A percentile compares a stretch with the other conserved stretches of the same genome.
phyloP scores from a whole-genome alignment of 1,139 yeast genomes.

The Entelexis sorbosivorans region DNA sequence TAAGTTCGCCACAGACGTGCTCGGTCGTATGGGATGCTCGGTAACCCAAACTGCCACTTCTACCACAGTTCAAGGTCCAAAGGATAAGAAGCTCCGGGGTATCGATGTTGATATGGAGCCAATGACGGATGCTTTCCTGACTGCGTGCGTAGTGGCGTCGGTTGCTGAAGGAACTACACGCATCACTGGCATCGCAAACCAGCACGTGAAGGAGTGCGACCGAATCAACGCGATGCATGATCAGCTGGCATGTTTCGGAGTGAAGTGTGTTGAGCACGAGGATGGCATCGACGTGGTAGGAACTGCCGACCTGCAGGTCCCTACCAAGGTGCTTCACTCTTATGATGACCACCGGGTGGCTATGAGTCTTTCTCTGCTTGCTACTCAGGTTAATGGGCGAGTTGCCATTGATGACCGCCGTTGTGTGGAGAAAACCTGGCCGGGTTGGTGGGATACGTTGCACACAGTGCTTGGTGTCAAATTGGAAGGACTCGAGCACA shows the following conservation, averaged over 20 bases:
- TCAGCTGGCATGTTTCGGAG: conserved; percentile 84
- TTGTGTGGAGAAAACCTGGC: conserved; percentile 98
- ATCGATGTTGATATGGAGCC: conserved; percentile 94
- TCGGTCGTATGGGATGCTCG: conserved; percentile 88
- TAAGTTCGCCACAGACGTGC: conserved; percentile 84
- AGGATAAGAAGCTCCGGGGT: conserved; percentile 55
- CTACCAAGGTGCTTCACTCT: conserved; percentile 33
- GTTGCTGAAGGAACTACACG: conserved; percentile 58
- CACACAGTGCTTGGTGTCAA: conserved; percentile 47
- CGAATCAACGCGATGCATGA: conserved; percentile 90
- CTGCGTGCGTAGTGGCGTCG: conserved; percentile 96
- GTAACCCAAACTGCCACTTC: conserved; percentile 74
- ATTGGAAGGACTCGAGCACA: conserved; percentile 44
- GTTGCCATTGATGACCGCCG: conserved; percentile 75
- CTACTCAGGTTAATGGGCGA: conserved; percentile 43
- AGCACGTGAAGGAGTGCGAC: conserved; percentile 94
- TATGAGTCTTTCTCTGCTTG: conserved; percentile 85
- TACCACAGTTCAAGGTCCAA: conserved; percentile 75
- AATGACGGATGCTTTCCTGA: conserved; percentile 96
- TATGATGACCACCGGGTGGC: conserved; percentile 98
- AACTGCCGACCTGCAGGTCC: conserved; percentile 3
- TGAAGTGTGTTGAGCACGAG: conserved; percentile 65
- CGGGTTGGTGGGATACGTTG: conserved; percentile 98
- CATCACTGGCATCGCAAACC: conserved; percentile 93
- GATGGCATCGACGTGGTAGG: conserved; percentile 91